Conservation (phyloP, 208 protist species). For the Leishmania arabica region DNA sequence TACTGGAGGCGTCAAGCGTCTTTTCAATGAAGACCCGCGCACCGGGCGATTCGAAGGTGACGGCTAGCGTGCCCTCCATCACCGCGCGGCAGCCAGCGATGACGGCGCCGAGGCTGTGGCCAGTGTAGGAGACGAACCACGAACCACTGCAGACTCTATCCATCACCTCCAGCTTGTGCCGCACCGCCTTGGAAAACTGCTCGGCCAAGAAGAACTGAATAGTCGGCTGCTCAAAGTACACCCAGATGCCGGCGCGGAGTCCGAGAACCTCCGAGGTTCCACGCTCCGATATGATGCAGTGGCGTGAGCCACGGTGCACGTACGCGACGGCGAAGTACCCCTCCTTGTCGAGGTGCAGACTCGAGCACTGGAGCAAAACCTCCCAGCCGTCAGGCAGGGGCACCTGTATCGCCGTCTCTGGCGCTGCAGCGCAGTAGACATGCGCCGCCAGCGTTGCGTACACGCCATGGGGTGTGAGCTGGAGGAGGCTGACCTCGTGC, state of each 20-base stretch:
- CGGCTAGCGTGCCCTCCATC: conserved; percentile 74
- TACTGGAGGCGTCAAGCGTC: conserved; percentile 13
- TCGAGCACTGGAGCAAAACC: conserved; percentile 58
- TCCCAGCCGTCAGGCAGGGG: conserved; percentile 72
- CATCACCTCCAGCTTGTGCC: conserved; percentile 38
- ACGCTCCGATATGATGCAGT: conserved; percentile 88
- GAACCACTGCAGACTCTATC: conserved; percentile 18
- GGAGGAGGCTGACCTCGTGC: conserved; percentile 59
- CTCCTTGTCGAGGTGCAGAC: conserved; percentile 77
- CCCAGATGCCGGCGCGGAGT: conserved; percentile 83
- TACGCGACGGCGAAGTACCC: conserved; percentile 90
- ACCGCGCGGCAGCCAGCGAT: conserved; percentile 78
- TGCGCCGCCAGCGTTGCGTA: conserved; percentile 79
- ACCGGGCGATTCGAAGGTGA: conserved; percentile 90
- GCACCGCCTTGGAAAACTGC: conserved; percentile 87
- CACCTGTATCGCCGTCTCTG: conserved; percentile 29
- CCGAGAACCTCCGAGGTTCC: conserved; percentile 85
- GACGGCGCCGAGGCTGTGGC: conserved; percentile 90
- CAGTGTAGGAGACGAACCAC: conserved; percentile 87
- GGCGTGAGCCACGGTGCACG: conserved; percentile 55
- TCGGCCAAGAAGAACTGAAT: conserved; percentile 85
- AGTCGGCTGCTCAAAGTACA: conserved; percentile 91
- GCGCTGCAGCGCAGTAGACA: conserved; percentile 61
- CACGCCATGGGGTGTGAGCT: conserved; percentile 60
- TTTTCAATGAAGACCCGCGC: conserved; percentile 78